Conservation (phyloP, 352 stramenopile species). For the Globisporangium abappressorium region DNA sequence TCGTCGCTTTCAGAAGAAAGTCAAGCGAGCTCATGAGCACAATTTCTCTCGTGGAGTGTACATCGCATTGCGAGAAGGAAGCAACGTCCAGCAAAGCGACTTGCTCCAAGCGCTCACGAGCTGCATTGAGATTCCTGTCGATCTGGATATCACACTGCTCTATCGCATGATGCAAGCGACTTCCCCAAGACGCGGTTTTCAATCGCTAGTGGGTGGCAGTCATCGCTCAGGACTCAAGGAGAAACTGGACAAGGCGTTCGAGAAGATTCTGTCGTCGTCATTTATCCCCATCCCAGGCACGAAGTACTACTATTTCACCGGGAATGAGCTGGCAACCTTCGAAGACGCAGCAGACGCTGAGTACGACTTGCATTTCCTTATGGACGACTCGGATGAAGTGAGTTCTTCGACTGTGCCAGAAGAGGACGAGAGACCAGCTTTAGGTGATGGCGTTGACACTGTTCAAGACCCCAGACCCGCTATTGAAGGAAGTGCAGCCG, state of each 20-base stretch:
- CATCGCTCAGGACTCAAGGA: slow-evolving; percentile 50
- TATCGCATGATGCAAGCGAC: slow-evolving; percentile 78
- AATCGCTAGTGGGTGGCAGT: slow-evolving; percentile 41
- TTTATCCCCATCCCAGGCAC: slow-evolving; percentile 69
- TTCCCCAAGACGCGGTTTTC: slow-evolving; percentile 12
- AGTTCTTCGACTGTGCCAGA: slow-evolving; percentile 26
- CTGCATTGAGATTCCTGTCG: slow-evolving; percentile 79
- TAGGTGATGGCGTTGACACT: slow-evolving; percentile 1
- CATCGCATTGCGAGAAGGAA: slow-evolving; percentile 69
- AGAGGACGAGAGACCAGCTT: slow-evolving; percentile 1
- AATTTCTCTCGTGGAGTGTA: slow-evolving; percentile 89
- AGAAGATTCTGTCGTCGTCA: slow-evolving; percentile 52
- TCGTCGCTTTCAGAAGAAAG: slow-evolving; percentile 69
- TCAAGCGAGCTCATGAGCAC: slow-evolving; percentile 84
- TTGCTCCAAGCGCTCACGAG: slow-evolving; percentile 84
- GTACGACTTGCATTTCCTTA: slow-evolving; percentile 58
- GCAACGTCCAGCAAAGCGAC: slow-evolving; percentile 78
- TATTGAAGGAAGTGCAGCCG: not conserved
- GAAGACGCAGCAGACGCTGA: slow-evolving; percentile 59
- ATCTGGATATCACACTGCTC: slow-evolving; percentile 86
- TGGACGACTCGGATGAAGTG: slow-evolving; percentile 54
- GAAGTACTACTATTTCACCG: slow-evolving; percentile 84
- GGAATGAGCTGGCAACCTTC: slow-evolving; percentile 50
- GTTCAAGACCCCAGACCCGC: not conserved
- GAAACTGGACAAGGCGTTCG: slow-evolving; percentile 68